Evolutionary conservation across 2,329 filamentous ascomycete species (phyloP).

Genomic region (Colletotrichum magnum): DNA sequence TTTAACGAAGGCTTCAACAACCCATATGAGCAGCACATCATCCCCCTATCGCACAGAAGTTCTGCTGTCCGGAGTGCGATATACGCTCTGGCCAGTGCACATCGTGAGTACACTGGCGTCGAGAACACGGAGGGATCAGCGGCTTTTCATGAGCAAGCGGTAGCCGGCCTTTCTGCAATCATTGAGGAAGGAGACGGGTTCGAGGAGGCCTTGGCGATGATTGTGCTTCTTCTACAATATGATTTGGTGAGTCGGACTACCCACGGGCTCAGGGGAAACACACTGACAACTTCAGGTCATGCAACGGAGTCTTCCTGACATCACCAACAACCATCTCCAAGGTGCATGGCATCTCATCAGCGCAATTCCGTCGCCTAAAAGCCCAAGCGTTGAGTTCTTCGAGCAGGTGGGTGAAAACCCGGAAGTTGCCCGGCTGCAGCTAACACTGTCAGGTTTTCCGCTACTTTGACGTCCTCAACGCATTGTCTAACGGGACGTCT

Average conservation of each 20-base stretch:
- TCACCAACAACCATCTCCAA: conserved; percentile 29
- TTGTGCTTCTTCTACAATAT: conserved; percentile 38
- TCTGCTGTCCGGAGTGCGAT: conserved; percentile 37
- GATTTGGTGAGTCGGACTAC: conserved; percentile 27
- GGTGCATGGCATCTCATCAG: conserved; percentile 35
- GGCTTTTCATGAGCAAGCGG: conserved; percentile 33
- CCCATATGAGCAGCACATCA: conserved; percentile 29
- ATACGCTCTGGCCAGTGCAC: conserved; percentile 37
- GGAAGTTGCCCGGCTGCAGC: not conserved
- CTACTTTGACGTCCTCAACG: conserved; percentile 40
- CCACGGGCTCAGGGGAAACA: not conserved
- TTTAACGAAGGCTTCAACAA: conserved; percentile 23
- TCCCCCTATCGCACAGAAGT: conserved; percentile 32
- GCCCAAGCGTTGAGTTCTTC: conserved; percentile 33
- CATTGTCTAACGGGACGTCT: conserved; percentile 24
- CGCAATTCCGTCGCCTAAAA: conserved; percentile 19
- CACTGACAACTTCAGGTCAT: conserved; percentile 28
- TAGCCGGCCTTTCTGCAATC: conserved; percentile 23
- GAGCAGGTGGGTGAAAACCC: conserved; percentile 19
- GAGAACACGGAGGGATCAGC: conserved; percentile 34
- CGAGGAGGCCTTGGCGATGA: conserved; percentile 35
- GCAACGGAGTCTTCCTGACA: conserved; percentile 28
- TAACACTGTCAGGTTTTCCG: conserved; percentile 34
- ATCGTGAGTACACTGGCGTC: conserved; percentile 31
- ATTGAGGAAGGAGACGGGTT: conserved; percentile 37